Evolutionary conservation across 1,139 yeast species (phyloP), one percentile per base, ranked within the genome.

Genomic region (Candida neerlandica): DNA sequence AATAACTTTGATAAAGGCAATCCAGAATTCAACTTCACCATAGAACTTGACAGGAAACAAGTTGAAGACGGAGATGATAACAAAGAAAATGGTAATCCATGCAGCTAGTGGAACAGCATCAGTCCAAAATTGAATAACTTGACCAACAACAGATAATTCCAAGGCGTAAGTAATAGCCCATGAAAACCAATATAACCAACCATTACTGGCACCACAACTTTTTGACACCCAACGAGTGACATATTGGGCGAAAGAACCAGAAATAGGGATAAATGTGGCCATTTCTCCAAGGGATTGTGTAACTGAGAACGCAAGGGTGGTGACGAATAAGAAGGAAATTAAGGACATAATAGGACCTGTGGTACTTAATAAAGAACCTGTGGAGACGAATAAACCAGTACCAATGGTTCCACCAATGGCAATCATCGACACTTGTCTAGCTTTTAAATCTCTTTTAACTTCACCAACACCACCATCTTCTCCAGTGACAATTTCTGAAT

Each of bases 151-250:
- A n/a, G 92, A 85, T 50, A 89, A 73, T 68, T 89, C 96, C 52
- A 89, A 82, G 5, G 96, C 89, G 68, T 82, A 87, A 1, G 96
- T 87, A 56, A 86, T 84, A 49, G 90, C 89, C 94, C 95, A 89
- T 19, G 88, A 81, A 66, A 87, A 88, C 91, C 94, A 87, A 66
- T 89, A 90, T 70, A 83, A 77, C 82, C 89, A 89, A 50, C 94
- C 95, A 59, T 85, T 84, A 43, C 95, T 84, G 50, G 88, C 89
- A 54, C 96, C 95, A 50, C 86, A 71, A 9, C 91, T 82, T 26
- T 85, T 86, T 9, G 87, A 81, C 49, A 81, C 66, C 75, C 88
- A 88, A 61, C 91, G 71, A 47, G 86, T 74, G 29, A 72, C 71
- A 53, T 74, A 76, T 55, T 75, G 80, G 34, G 77, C 70, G 66